Base-by-base conservation (phyloP, 2,329 filamentous ascomycete genomes). In the Paraconiothyrium brasiliense region DNA sequence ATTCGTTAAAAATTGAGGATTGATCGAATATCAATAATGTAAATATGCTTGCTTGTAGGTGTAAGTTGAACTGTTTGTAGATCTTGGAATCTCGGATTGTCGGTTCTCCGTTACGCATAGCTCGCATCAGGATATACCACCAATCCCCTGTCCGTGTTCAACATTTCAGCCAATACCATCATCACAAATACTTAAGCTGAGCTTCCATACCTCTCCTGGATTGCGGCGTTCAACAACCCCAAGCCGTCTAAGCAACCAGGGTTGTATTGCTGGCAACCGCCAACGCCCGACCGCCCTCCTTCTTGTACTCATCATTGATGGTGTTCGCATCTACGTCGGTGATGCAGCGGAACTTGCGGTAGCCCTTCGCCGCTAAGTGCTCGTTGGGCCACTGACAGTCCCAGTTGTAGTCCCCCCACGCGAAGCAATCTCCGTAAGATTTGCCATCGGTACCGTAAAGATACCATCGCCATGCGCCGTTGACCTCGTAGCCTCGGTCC, bases 291-390 rank as follows among this genome's bases (percentile, higher is more conserved):
- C 46, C 24, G 6, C 30, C 6, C 11, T 50, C 48, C 48, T 34
- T 50, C 5, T 34, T 20, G 14, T 11, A 34, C 4, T 6, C 14
- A 30, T 35, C 48, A 10, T 35, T 34, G 30, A 50, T 34, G 1
- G 27, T 16, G 30, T 20, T 34, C 3, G 48, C 48, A 10, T 20
- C 48, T 14, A 35, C 30, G 7, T 50, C 3, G 6, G 48, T 35
- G 2, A 50, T 9, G 32, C 48, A 50, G 8, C 48, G 48, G 32
- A 50, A 50, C 48, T 50, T 50, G 30, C 48, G 48, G 11, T 35
- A 11, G 9, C 48, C 48, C 14, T 34, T 50, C 14, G 10, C 24
- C 14, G 30, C 4, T 11, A 46, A 9, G 20, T 24, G 8, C 9
- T 46, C 13, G 48, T 24, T 9, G 11, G 48, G 48, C 32, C 20